phyloP scores from a whole-genome alignment of 306 rosid genomes.

The Gillenia trifoliata region DNA sequence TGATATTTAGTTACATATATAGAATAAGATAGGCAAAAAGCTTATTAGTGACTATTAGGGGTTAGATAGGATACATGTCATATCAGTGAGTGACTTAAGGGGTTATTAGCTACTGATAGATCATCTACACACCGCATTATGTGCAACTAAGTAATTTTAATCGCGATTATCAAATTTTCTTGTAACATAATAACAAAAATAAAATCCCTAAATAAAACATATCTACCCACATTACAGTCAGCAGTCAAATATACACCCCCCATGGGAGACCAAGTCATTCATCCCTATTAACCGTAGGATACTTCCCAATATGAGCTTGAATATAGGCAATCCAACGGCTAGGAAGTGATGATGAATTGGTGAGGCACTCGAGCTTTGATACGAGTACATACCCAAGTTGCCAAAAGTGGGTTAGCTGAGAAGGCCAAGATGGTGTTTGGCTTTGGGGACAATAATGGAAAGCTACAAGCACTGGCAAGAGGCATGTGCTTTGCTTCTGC shows the following conservation, averaged over 20 bases:
- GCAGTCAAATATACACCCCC: neutral
- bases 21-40: neutral
- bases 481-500: constrained; percentile 34
- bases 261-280: neutral
- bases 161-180: neutral
- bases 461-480: neutral
- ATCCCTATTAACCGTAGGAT: neutral
- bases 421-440: neutral
- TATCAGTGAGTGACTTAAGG: neutral
- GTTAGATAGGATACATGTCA: neutral
- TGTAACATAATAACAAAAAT: neutral
- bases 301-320: neutral
- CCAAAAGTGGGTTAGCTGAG: neutral
- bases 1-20: too few species aligned
- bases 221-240: neutral
- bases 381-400: neutral
- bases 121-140: neutral
- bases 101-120: too few species aligned
- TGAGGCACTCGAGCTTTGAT: neutral
- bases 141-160: neutral
- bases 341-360: neutral
- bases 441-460: constrained; percentile 13
- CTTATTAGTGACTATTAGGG: neutral
- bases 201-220: neutral
- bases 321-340: neutral